A percentile compares a stretch with the other conserved stretches of the same genome.
Conservation (phyloP, 768 basidiomycete genomes). For the Baorangia bicolor region DNA sequence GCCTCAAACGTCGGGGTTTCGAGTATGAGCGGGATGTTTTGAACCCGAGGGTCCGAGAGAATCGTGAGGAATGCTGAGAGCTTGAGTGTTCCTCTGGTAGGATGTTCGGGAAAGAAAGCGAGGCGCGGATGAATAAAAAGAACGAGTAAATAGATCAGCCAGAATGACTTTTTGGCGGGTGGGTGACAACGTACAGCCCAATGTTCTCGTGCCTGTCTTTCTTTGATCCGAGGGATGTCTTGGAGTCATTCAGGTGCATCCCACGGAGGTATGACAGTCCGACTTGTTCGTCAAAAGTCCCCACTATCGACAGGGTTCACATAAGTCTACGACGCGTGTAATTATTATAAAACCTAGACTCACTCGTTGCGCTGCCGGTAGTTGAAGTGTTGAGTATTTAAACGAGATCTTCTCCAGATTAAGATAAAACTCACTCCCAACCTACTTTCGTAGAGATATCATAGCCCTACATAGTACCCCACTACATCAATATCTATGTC, state of each 20-base stretch:
- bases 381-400: background rate
- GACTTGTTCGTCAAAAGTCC: conserved; percentile 63
- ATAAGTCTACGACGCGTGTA: background rate
- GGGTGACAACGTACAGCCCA: conserved; percentile 56
- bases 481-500: background rate
- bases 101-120: background rate
- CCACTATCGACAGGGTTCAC: conserved; percentile 40
- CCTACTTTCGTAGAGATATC: conserved; percentile 72
- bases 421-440: conserved; percentile 55
- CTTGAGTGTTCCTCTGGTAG: conserved; percentile 62
- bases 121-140: background rate
- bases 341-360: conserved; percentile 3
- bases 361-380: conserved; percentile 24
- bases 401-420: background rate
- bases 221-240: conserved; percentile 57
- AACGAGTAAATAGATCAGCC: background rate
- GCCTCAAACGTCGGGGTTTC: conserved; percentile 77
- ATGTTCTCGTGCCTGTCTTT: conserved; percentile 86
- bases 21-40: conserved; percentile 73
- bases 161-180: background rate
- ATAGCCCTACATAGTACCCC: conserved; percentile 53
- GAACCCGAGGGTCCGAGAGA: conserved; percentile 64
- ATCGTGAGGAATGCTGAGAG: conserved; percentile 63
- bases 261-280: conserved; percentile 74
- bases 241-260: conserved; percentile 87